These are phyloP conservation scores for Penicillium flavigenum DNA, from an alignment of 495 filamentous ascomycete species.

Conservation along the genomic window DNA sequence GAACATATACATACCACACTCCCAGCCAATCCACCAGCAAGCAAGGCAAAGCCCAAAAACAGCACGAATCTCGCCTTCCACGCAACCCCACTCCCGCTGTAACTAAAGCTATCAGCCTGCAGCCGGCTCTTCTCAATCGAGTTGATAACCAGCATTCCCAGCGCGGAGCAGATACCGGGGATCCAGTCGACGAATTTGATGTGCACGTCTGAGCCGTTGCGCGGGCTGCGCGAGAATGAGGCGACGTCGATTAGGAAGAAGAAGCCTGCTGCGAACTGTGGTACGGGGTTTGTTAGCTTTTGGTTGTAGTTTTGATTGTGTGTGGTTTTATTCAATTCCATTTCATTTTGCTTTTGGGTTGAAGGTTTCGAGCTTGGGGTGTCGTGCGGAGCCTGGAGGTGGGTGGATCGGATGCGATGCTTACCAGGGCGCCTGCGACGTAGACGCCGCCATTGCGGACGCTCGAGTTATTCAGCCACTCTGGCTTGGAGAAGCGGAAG, in stretches of 20 bases:
- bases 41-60: conserved; percentile 90
- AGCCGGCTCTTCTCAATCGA: conserved; percentile 91
- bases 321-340: not conserved
- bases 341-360: not conserved
- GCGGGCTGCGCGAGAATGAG: conserved; percentile 75
- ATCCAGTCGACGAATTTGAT: conserved; percentile 99
- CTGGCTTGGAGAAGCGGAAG: conserved; percentile 75
- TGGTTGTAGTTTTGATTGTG: not conserved
- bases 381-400: conserved; percentile 5
- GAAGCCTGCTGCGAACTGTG: conserved; percentile 93
- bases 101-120: conserved; percentile 81
- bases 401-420: conserved; percentile 35
- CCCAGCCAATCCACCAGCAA: conserved; percentile 93
- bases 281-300: conserved; percentile 20
- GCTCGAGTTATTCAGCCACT: conserved; percentile 87
- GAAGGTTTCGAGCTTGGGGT: not conserved
- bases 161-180: conserved; percentile 85
- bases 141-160: conserved; percentile 99
- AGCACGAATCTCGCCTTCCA: conserved; percentile 97
- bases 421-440: conserved; percentile 79
- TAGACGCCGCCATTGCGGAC: conserved; percentile 84
- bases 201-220: conserved; percentile 80
- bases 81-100: conserved; percentile 81
- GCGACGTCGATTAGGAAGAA: conserved; percentile 94
- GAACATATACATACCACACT: conserved; percentile 56